Evolutionary conservation across 129 eudicot genomes (phyloP).

Genomic region (Heracleum sosnowskyi): DNA sequence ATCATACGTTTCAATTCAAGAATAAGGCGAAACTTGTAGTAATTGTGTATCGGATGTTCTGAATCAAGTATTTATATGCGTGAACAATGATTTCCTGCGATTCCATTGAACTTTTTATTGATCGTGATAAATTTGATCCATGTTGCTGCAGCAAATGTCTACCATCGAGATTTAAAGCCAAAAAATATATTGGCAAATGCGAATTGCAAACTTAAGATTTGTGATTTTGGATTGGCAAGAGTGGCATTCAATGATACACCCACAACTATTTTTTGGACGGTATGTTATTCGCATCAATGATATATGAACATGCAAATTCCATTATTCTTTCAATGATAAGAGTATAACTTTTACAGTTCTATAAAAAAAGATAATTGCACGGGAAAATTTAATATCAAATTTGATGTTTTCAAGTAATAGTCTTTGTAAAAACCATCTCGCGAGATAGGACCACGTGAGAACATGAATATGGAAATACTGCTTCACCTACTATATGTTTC

Average conservation of each 20-base stretch:
- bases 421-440: background rate
- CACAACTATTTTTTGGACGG: constrained; percentile 28
- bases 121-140: background rate
- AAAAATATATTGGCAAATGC: constrained; percentile 29
- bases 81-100: background rate
- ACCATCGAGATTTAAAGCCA: constrained; percentile 29
- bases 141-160: constrained; percentile 23
- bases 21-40: background rate
- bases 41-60: background rate
- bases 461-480: background rate
- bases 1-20: background rate
- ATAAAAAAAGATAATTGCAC: background rate
- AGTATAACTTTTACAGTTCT: background rate
- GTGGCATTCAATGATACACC: constrained; percentile 34
- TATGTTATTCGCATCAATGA: constrained; percentile 2
- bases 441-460: background rate
- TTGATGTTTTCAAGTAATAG: background rate
- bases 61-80: background rate
- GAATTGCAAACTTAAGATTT: constrained; percentile 29
- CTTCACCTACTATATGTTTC: background rate
- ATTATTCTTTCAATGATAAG: background rate
- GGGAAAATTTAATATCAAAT: background rate
- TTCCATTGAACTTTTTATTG: background rate
- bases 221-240: constrained; percentile 37
- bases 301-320: background rate